phyloP scores from a whole-genome alignment of 192 early-diverging fungal genomes.

The Gaertneriomyces sp. region DNA sequence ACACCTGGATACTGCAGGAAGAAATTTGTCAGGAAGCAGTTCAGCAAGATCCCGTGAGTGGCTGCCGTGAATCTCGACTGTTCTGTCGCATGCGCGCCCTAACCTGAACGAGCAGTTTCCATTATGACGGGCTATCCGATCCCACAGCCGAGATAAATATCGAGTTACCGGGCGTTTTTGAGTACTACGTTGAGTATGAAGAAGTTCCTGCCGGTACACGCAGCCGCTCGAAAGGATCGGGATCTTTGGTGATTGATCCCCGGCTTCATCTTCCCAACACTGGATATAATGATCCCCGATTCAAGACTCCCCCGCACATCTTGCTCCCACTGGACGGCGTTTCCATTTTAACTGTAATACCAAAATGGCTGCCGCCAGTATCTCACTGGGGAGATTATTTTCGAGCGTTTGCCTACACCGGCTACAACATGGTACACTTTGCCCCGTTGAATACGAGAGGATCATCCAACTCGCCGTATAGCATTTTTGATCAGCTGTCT shows the following conservation, averaged over 20 bases:
- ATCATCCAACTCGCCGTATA: slow-evolving; percentile 94
- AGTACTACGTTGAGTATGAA: slow-evolving; percentile 77
- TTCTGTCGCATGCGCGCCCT: slow-evolving; percentile 1
- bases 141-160: slow-evolving; percentile 65
- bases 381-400: slow-evolving; percentile 73
- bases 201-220: slow-evolving; percentile 6
- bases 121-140: slow-evolving; percentile 49
- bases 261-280: slow-evolving; percentile 53
- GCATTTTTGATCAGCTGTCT: slow-evolving; percentile 91
- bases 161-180: slow-evolving; percentile 71
- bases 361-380: slow-evolving; percentile 93
- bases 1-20: slow-evolving; percentile 32
- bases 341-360: slow-evolving; percentile 84
- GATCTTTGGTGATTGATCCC: slow-evolving; percentile 89
- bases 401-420: slow-evolving; percentile 62
- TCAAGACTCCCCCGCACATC: background rate
- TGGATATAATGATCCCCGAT: background rate
- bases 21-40: slow-evolving; percentile 43
- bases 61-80: slow-evolving; percentile 3
- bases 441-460: slow-evolving; percentile 91
- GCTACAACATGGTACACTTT: slow-evolving; percentile 99
- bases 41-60: slow-evolving; percentile 18
- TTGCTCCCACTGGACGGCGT: slow-evolving; percentile 84
- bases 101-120: slow-evolving; percentile 30
- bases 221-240: slow-evolving; percentile 39